These are phyloP conservation scores for Jackrogersella multiformis DNA, from an alignment of 495 filamentous ascomycete genomes.

Conservation along the genomic window DNA sequence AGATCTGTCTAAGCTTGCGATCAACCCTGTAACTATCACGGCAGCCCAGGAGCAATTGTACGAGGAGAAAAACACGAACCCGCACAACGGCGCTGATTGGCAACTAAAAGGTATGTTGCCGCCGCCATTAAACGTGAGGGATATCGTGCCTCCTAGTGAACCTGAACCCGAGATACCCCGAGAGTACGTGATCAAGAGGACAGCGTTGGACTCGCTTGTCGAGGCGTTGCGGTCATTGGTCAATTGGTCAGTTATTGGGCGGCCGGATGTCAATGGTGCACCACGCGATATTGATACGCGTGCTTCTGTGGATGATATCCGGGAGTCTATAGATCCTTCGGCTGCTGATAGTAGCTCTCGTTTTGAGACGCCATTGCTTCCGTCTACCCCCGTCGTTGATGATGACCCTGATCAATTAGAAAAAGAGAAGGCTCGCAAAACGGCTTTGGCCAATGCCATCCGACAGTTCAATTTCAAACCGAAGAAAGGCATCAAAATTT, in stretches of 20 bases:
- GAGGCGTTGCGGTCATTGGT: constrained; percentile 88
- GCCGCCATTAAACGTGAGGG: constrained; percentile 82
- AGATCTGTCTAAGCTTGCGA: constrained; percentile 85
- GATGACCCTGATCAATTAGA: constrained; percentile 94
- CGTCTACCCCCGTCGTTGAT: constrained; percentile 78
- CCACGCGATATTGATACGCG: constrained; percentile 64
- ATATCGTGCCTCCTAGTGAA: constrained; percentile 68
- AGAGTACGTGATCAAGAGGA: constrained; percentile 88
- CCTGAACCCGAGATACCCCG: constrained; percentile 74
- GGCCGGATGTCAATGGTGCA: constrained; percentile 65
- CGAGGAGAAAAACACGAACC: constrained; percentile 76
- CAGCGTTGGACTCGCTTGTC: constrained; percentile 87
- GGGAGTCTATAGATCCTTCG: constrained; percentile 81
- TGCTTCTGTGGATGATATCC: constrained; percentile 75
- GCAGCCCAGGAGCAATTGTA: constrained; percentile 83
- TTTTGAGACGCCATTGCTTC: constrained; percentile 70
- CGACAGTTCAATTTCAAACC: constrained; percentile 98
- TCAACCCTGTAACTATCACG: constrained; percentile 75
- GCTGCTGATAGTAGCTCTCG: constrained; percentile 57
- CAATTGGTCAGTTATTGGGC: constrained; percentile 77
- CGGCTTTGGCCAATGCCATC: constrained; percentile 85
- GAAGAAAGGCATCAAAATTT: constrained; percentile 87
- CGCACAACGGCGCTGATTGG: constrained; percentile 72
- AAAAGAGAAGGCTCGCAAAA: constrained; percentile 92
- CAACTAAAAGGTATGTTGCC: constrained; percentile 83